Evolutionary conservation across 140 eudicot species (phyloP).

Genomic region (Anethum foeniculum): DNA sequence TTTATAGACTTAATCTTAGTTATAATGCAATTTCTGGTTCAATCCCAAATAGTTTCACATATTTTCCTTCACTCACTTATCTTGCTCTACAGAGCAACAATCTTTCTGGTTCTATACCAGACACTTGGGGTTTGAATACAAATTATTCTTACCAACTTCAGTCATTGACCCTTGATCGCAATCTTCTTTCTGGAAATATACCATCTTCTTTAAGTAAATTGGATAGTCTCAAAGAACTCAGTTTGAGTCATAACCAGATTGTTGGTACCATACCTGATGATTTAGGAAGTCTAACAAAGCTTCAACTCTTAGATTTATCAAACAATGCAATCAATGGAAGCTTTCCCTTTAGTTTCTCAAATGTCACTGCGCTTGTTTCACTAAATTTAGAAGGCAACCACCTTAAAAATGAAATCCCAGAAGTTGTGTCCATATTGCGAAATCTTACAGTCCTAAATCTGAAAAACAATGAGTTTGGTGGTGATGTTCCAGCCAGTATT

Average conservation of each 20-base stretch:
- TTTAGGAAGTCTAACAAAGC: slow-evolving; percentile 16
- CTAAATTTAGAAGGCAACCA: background rate
- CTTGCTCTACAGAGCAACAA: slow-evolving; percentile 73
- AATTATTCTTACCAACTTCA: slow-evolving; percentile 28
- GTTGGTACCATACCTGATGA: slow-evolving; percentile 51
- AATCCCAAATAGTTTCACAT: slow-evolving; percentile 46
- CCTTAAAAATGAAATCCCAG: background rate
- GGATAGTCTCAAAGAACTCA: slow-evolving; percentile 36
- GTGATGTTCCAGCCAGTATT: slow-evolving; percentile 45
- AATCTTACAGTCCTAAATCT: slow-evolving; percentile 23
- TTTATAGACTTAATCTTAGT: slow-evolving; percentile 71
- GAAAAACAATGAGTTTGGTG: slow-evolving; percentile 38
- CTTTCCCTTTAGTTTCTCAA: slow-evolving; percentile 39
- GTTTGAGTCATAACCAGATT: slow-evolving; percentile 52
- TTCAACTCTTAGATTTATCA: slow-evolving; percentile 53
- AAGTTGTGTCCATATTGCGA: background rate
- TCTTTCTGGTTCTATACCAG: slow-evolving; percentile 68
- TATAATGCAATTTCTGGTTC: slow-evolving; percentile 56
- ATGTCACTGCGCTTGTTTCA: slow-evolving; percentile 9
- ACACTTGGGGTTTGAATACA: slow-evolving; percentile 38
- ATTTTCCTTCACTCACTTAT: slow-evolving; percentile 51
- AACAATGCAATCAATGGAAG: slow-evolving; percentile 58
- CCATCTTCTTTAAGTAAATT: slow-evolving; percentile 57
- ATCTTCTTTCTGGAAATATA: slow-evolving; percentile 48
- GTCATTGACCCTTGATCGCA: slow-evolving; percentile 55